Evolutionary conservation across 495 filamentous ascomycete species (phyloP).

Genomic region (Apodospora peruviana): DNA sequence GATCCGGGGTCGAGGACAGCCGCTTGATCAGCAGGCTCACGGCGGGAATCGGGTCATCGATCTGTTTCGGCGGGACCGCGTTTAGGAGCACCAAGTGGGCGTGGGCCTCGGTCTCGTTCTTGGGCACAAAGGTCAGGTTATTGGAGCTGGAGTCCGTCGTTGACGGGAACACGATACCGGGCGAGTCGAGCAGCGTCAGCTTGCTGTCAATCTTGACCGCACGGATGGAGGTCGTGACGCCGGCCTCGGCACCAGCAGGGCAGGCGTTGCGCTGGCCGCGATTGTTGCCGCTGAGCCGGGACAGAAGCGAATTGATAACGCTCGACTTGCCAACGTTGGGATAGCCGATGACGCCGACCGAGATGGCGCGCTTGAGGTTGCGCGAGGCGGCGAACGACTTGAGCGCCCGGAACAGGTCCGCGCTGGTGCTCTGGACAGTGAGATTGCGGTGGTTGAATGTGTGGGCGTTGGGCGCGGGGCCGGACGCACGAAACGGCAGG

Average conservation of each 20-base stretch:
- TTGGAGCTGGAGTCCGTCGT: conserved; percentile 8
- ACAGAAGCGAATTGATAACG: conserved; percentile 89
- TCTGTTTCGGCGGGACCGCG: conserved; percentile 87
- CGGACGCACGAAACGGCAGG: conserved; percentile 81
- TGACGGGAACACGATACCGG: conserved; percentile 89
- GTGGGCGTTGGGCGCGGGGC: conserved; percentile 75
- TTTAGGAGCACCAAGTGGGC: conserved; percentile 84
- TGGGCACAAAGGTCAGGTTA: conserved; percentile 40
- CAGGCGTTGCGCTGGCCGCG: conserved; percentile 58
- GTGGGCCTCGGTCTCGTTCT: conserved; percentile 65
- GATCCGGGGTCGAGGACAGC: conserved; percentile 62
- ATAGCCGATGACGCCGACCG: conserved; percentile 92
- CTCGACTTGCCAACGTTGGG: conserved; percentile 97
- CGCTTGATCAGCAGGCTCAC: conserved; percentile 75
- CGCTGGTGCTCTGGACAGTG: conserved; percentile 78
- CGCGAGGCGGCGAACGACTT: conserved; percentile 83
- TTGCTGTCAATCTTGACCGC: conserved; percentile 93
- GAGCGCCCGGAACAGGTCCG: conserved; percentile 81
- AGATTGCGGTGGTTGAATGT: conserved; percentile 89
- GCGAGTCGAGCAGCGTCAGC: conserved; percentile 89
- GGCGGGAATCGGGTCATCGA: conserved; percentile 83
- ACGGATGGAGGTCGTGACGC: conserved; percentile 83
- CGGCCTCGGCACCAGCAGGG: conserved; percentile 86
- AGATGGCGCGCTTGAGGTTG: conserved; percentile 81
- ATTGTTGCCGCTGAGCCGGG: conserved; percentile 65